Evolutionary conservation across 2,329 filamentous ascomycete species (phyloP), one percentile per base, ranked within the genome.

Genomic region (Thielaviopsis musarum): DNA sequence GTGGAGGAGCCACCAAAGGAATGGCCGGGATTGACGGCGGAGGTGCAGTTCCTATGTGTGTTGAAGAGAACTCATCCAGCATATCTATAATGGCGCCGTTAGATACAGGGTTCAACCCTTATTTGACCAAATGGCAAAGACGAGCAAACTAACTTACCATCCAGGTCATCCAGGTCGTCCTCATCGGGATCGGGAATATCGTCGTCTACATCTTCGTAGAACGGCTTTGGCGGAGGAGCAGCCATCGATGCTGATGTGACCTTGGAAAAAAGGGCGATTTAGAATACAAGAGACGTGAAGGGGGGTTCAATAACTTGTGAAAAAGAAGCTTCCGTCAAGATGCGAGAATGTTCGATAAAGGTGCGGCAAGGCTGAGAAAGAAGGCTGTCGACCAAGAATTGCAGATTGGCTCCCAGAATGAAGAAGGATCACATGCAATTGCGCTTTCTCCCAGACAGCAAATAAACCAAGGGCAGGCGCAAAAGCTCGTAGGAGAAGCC

Each of bases 141-240:
- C 30, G 9, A 10, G 10, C 30, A 34, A 34, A 12, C 30, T 34
- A 45, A 51, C 74, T 65, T 71, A 88, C 88, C 89, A 72, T 98
- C 93, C 52, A 98, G 75, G 67, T 97, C 93, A 67, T 96, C 88
- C 21, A 93, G 74, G 65, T 93, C 88, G 70, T 93, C 93, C 71
- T 95, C 91, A 64, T 97, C 91, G 6, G 91, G 91, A 67, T 96
- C 91, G 21, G 90, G 85, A 17, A 86, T 83, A 65, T 86, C 79
- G 22, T 78, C 80, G 22, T 49, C 45, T 49, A 70, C 66, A 17
- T 66, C 61, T 51, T 66, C 64, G 52, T 64, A 65, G 17, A 45
- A 54, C 28, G 54, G 64, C 38, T 60, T 61, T 4, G 60, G 60
- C 19, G 60, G 60, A 30, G 60, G 60, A 34, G 57, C 57, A 22